Evolutionary conservation across 2,329 filamentous ascomycete species (phyloP).

Genomic region (Curvularia eragrostidis): DNA sequence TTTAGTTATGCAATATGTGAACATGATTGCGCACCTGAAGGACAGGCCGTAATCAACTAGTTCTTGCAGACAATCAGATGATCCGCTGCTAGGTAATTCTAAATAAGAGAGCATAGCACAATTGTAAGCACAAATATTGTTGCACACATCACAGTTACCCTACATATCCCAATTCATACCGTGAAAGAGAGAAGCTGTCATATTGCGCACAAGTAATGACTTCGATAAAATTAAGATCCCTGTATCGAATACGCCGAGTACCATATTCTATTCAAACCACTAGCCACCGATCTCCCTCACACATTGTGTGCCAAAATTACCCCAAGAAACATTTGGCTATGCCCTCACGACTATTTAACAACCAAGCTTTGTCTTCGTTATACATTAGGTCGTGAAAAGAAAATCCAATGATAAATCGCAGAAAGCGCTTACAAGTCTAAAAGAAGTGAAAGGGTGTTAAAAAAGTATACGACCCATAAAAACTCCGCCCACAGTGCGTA

Average conservation of each 20-base stretch:
- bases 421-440: slow-evolving; percentile 8
- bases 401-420: slow-evolving; percentile 2
- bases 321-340: slow-evolving; percentile 3
- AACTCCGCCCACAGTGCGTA: slow-evolving; percentile 12
- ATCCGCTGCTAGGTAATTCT: not conserved
- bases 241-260: not conserved
- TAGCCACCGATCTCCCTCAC: not conserved
- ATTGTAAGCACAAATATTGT: not conserved
- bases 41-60: not conserved
- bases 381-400: slow-evolving; percentile 18
- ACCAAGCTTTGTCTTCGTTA: slow-evolving; percentile 13
- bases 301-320: not conserved
- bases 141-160: not conserved
- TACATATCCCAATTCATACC: not conserved
- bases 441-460: slow-evolving; percentile 3
- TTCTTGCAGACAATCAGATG: not conserved
- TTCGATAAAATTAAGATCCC: not conserved
- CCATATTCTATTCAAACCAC: not conserved
- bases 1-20: not conserved
- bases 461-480: slow-evolving; percentile 1
- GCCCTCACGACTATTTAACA: slow-evolving; percentile 1
- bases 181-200: not conserved
- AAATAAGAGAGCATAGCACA: not conserved
- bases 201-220: not conserved
- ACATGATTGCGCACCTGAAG: not conserved